A percentile compares a stretch with the other conserved stretches of the same genome.
These are phyloP conservation scores for Aegilops tauschii DNA, from an alignment of 176 grass and related monocot species.

Conservation along the genomic window DNA sequence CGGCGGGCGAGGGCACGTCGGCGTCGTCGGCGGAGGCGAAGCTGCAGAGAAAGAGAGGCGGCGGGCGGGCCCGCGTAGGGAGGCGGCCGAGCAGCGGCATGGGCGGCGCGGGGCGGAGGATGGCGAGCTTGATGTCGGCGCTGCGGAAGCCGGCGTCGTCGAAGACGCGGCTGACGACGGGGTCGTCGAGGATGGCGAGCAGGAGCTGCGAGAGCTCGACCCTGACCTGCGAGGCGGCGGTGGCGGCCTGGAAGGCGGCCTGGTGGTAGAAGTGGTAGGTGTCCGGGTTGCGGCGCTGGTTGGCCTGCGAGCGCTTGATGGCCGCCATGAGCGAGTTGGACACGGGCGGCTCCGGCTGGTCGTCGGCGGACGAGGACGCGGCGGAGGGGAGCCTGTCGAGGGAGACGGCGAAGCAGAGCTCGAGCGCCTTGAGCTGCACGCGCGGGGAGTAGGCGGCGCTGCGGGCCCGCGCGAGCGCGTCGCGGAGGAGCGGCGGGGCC, in stretches of 20 bases:
- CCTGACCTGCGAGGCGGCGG: constrained; percentile 46
- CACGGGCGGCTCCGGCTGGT: constrained; percentile 44
- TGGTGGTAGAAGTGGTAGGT: constrained; percentile 84
- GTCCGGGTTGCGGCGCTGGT: constrained; percentile 69
- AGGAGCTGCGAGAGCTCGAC: constrained; percentile 82
- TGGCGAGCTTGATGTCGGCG: constrained; percentile 73
- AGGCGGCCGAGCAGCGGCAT: constrained; percentile 35
- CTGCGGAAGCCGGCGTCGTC: constrained; percentile 78
- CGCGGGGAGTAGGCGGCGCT: constrained; percentile 69
- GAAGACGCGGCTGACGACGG: constrained; percentile 90
- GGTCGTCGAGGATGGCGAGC: constrained; percentile 86
- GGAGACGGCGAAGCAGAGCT: constrained; percentile 75
- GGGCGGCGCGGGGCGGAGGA: constrained; percentile 72
- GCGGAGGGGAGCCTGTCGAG: constrained; percentile 68
- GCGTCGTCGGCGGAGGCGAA: constrained; percentile 61
- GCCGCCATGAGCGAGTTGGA: constrained; percentile 96
- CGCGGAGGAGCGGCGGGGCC: constrained; percentile 51
- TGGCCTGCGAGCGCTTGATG: constrained; percentile 87
- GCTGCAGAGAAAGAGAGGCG: constrained; percentile 87
- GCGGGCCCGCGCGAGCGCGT: constrained; percentile 64
- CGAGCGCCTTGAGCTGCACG: constrained; percentile 87
- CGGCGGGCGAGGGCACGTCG: constrained; percentile 45
- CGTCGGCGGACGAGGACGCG: not conserved
- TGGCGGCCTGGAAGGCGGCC: not conserved
- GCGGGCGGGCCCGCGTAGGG: constrained; percentile 40